Conservation (phyloP, 2,329 filamentous ascomycete genomes). For the Fusarium tricinctum region DNA sequence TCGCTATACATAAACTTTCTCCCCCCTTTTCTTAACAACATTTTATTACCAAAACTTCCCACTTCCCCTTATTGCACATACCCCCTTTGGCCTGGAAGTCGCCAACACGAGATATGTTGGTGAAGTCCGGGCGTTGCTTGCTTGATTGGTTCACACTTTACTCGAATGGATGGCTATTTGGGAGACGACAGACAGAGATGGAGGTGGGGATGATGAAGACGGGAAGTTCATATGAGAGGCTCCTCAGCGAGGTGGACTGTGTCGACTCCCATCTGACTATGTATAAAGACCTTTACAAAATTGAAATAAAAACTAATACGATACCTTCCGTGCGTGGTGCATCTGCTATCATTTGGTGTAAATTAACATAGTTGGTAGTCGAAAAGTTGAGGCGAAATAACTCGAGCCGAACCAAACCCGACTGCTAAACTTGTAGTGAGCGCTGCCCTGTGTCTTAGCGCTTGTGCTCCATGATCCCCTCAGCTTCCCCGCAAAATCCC, state of each 20-base stretch:
- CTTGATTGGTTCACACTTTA: conserved; percentile 35
- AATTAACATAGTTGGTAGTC: no score
- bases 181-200: conserved; percentile 14
- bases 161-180: conserved; percentile 27
- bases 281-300: conserved; percentile 28
- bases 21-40: conserved; percentile 18
- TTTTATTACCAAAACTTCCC: conserved; percentile 24
- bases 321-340: neutral
- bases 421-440: neutral
- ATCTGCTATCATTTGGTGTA: neutral
- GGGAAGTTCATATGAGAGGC: conserved; percentile 17
- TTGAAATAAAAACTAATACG: conserved; percentile 26
- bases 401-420: neutral
- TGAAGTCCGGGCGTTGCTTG: conserved; percentile 20
- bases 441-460: conserved; percentile 34
- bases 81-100: conserved; percentile 27
- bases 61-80: conserved; percentile 40
- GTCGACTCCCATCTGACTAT: conserved; percentile 34
- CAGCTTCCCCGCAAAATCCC: conserved; percentile 40
- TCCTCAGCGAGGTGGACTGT: conserved; percentile 35
- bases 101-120: conserved; percentile 28
- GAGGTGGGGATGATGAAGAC: conserved; percentile 9
- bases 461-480: conserved; percentile 13
- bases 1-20: conserved; percentile 29
- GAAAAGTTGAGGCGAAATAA: no score